Percentiles rank a stretch among this genome's conserved stretches.
Evolutionary conservation across 139 green algal species (phyloP).

Genomic region (Coelastrella sp.): DNA sequence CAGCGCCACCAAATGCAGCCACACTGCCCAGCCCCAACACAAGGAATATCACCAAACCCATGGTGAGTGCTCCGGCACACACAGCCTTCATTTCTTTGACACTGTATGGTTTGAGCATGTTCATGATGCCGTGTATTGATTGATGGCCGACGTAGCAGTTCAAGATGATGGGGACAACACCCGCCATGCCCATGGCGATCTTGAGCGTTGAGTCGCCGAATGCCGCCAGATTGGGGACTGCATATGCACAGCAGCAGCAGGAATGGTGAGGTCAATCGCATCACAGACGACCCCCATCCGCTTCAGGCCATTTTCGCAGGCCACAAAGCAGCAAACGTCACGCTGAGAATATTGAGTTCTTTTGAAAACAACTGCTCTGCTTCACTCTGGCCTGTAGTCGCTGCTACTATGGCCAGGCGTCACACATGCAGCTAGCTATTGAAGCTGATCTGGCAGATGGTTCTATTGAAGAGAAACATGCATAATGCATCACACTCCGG

Average conservation of each 20-base stretch:
- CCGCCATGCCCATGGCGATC: slow-evolving; percentile 41
- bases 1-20: slow-evolving; percentile 45
- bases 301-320: too few relatives aligned
- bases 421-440: too few relatives aligned
- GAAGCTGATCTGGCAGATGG: too few relatives aligned
- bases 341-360: too few relatives aligned
- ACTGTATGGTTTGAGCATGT: slow-evolving; percentile 43
- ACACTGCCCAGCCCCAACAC: slow-evolving; percentile 37
- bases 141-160: slow-evolving; percentile 52
- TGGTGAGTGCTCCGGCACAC: slow-evolving; percentile 17
- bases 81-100: neutral
- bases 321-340: too few relatives aligned
- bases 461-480: too few relatives aligned
- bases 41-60: slow-evolving; percentile 45
- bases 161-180: slow-evolving; percentile 53
- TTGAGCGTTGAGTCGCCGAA: slow-evolving; percentile 42
- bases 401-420: too few relatives aligned
- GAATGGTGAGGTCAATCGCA: neutral
- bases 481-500: too few relatives aligned
- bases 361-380: too few relatives aligned
- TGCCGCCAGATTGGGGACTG: slow-evolving; percentile 31
- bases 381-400: too few relatives aligned
- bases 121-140: slow-evolving; percentile 35
- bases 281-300: too few relatives aligned
- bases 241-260: slow-evolving; percentile 4